Percentiles rank a stretch among this genome's conserved stretches.
phyloP scores from a whole-genome alignment of 192 early-diverging fungal species.

The Funneliformis geosporum region DNA sequence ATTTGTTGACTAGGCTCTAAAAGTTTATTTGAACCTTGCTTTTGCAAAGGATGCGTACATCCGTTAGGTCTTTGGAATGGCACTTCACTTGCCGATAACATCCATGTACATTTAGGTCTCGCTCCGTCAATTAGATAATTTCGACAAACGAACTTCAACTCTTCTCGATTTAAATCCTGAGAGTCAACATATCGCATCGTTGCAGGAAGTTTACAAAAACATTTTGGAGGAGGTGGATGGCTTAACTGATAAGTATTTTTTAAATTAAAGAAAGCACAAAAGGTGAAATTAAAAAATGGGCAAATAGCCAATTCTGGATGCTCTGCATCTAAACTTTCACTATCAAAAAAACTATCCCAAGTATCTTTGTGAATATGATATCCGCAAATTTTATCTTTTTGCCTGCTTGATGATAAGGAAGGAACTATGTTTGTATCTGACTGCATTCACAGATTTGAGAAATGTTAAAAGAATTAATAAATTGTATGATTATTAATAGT shows the following conservation, averaged over 20 bases:
- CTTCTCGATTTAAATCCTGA: background rate
- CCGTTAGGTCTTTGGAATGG: constrained; percentile 31
- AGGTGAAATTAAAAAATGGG: constrained; percentile 41
- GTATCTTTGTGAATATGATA: constrained; percentile 39
- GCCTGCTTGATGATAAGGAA: background rate
- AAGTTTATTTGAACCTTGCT: background rate
- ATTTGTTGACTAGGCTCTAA: constrained; percentile 9
- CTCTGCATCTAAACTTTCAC: background rate
- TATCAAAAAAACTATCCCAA: constrained; percentile 30
- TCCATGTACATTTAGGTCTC: constrained; percentile 40
- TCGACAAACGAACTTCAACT: constrained; percentile 31
- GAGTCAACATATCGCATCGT: constrained; percentile 5
- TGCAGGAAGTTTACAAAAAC: constrained; percentile 34
- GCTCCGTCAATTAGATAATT: constrained; percentile 38
- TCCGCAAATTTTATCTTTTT: constrained; percentile 31
- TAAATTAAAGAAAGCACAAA: constrained; percentile 32
- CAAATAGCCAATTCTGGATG: constrained; percentile 34
- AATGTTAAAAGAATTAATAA: background rate
- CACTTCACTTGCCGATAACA: constrained; percentile 22
- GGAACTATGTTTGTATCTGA: background rate
- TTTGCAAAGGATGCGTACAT: constrained; percentile 19
- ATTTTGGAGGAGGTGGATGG: constrained; percentile 23
- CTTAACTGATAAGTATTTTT: constrained; percentile 13
- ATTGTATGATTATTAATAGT: background rate
- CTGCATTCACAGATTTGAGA: background rate